Base-by-base conservation (phyloP, 2,329 filamentous ascomycete genomes). In the Ceratocystis smalleyi region DNA sequence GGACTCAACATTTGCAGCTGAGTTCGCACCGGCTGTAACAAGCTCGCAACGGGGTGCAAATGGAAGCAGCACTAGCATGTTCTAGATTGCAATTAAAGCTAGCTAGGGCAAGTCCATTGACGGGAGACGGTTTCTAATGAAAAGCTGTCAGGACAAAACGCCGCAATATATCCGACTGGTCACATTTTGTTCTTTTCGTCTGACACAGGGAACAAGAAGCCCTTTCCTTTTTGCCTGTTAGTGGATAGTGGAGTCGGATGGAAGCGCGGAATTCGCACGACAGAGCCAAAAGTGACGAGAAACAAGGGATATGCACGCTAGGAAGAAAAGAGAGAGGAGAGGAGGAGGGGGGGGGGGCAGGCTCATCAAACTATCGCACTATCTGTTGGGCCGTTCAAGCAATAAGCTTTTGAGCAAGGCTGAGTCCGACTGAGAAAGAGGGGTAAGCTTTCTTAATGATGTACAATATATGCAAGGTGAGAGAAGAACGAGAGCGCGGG, bases 161-260 rank as follows among this genome's bases (percentile, higher is more conserved):
- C 51, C 24, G 15, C 12, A 35, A 32, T 57, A 35, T 32, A 57
- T 55, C 17, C 27, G 54, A 57, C 27, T 57, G n/a, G 17, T 57
- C 54, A 57, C 27, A 40, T 40, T 40, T 40, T 40, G 10, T 55
- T 35, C 32, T 27, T 8, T 4, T 32, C 30, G 51, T 30, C 51
- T 55, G 51, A 55, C 54, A 57, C 27, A 57, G 27, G 27, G 27
- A 57, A 35, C 15, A 57, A 57, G 54, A 57, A 32, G 15, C 54
- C 54, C 27, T 57, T n/a, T 24, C 27, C 27, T 57, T 35, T 8
- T 57, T 7, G 17, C 54, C 32, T 57, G 54, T 57, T 57, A 57
- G 54, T 57, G 54, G 54, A n/a, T 57, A 57, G 54, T 57, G 54
- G 54, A n/a, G 54, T 32, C 54, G 54, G 54, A 8, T 57, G 32